Conservation (phyloP, 768 basidiomycete genomes). For the Macrolepiota fuliginosa region DNA sequence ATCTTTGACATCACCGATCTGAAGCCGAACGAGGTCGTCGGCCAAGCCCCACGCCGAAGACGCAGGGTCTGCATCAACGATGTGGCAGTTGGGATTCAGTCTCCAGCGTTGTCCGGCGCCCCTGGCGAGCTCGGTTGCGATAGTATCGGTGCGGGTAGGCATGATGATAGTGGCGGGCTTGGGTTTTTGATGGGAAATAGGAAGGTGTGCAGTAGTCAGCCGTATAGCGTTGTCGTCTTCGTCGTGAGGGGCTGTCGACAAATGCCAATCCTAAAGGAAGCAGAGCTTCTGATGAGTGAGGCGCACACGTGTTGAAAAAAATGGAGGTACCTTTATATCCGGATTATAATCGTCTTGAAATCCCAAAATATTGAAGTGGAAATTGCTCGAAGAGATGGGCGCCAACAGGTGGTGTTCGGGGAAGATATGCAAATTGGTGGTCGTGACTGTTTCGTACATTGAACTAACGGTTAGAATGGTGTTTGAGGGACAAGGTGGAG, state of each 20-base stretch:
- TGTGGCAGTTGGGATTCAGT: conserved; percentile 59
- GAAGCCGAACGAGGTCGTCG: conserved; percentile 70
- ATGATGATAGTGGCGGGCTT: conserved; percentile 37
- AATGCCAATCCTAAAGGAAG: conserved; percentile 45
- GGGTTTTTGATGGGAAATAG: conserved; percentile 17
- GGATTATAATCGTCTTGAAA: neutral
- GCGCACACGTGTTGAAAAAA: conserved; percentile 9
- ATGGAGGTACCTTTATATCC: conserved; percentile 11
- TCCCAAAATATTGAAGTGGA: conserved; percentile 3
- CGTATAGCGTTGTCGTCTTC: conserved; percentile 25
- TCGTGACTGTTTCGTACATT: conserved; percentile 73
- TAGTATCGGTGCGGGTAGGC: conserved; percentile 45
- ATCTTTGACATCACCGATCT: conserved; percentile 58
- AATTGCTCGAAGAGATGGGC: conserved; percentile 7
- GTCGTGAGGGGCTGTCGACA: conserved; percentile 32
- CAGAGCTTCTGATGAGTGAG: conserved; percentile 14
- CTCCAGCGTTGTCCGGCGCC: conserved; percentile 56
- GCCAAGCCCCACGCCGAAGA: conserved; percentile 68
- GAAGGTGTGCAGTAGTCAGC: conserved; percentile 30
- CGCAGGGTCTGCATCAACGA: conserved; percentile 53
- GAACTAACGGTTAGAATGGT: conserved; percentile 41
- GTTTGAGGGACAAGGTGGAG: conserved; percentile 22
- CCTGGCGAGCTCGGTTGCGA: conserved; percentile 37
- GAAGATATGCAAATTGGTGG: conserved; percentile 19
- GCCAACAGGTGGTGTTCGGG: conserved; percentile 17